Evolutionary conservation across 495 filamentous ascomycete genomes (phyloP).

Genomic region (Trichoderma erinaceum): DNA sequence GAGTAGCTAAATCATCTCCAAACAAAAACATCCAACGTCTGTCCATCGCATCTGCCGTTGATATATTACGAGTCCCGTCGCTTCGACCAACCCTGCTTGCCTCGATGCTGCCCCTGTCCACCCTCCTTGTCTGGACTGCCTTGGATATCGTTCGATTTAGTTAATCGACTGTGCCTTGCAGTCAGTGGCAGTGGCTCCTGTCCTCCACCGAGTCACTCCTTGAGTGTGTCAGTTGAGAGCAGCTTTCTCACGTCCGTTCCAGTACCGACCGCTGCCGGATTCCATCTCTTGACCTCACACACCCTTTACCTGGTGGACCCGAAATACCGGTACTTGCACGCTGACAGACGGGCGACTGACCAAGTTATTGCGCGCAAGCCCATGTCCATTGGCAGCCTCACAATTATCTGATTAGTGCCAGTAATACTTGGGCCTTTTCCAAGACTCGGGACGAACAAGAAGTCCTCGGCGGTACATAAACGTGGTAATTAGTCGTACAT

Average conservation of each 20-base stretch:
- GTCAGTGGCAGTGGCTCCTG: neutral
- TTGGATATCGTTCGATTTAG: neutral
- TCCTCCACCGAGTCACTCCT: neutral
- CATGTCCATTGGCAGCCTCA: conserved; percentile 3
- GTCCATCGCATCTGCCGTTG: neutral
- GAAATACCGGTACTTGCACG: neutral
- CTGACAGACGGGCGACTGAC: conserved; percentile 12
- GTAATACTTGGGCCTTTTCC: neutral
- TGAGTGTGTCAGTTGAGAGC: neutral
- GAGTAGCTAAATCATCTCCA: neutral
- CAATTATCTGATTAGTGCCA: neutral
- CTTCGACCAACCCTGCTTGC: neutral
- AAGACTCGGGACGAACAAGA: neutral
- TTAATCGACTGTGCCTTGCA: neutral
- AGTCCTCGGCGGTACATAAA: neutral
- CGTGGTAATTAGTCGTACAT: neutral
- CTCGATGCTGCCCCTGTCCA: conserved; percentile 1
- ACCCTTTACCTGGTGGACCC: neutral
- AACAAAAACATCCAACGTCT: neutral
- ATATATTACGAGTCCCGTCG: neutral
- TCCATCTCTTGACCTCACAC: neutral
- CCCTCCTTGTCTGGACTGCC: neutral
- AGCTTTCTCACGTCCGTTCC: neutral
- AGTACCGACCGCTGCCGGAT: neutral
- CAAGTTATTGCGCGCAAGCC: neutral